Base-by-base conservation (phyloP, 1,139 yeast species). In the Taphrina deformans region DNA sequence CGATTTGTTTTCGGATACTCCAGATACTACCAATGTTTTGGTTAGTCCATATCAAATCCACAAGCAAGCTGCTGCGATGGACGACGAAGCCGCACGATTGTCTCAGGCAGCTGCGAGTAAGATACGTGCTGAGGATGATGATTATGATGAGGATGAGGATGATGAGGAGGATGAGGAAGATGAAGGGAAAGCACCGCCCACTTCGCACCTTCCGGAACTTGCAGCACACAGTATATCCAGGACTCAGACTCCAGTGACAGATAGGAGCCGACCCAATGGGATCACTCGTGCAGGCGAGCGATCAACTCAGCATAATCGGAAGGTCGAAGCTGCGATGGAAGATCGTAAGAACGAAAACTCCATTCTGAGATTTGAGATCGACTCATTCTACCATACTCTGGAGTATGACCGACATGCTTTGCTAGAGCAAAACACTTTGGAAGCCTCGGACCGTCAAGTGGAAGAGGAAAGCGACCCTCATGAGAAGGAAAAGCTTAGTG, bases 121-220 rank as follows among this genome's bases (percentile, higher is more conserved):
- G 60, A n/a, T 65, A 48, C 44, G 67, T 45, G 55, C 27, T 41
- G 58, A 46, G 23, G 68, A 69, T 18, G 71, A 70, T 46, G 71
- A 71, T 55, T 69, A 71, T 27, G 72, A 71, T 29, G 76, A 73
- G 35, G 74, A 72, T 33, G 73, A 73, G 29, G 73, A 71, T 14
- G 72, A 70, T 4, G 70, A 65, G 4, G 72, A 71, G 7, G 73
- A 73, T 27, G 70, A 65, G 5, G 72, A 71, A 6, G 31, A 55
- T 6, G 26, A 45, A 18, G 53, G 5, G 2, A 72, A 40, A 70
- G 70, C 1, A 72, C 70, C 52, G 1, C 40, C 24, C 26, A 10
- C 23, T 14, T 2, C 21, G 3, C 38, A 14, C 4, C 14, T 26
- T 10, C 29, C 29, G 24, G 52, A 55, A 29, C 26, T 23, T 18